These are phyloP conservation scores for Entomortierella chlamydospora DNA, from an alignment of 192 early-diverging fungal genomes.

Conservation along the genomic window DNA sequence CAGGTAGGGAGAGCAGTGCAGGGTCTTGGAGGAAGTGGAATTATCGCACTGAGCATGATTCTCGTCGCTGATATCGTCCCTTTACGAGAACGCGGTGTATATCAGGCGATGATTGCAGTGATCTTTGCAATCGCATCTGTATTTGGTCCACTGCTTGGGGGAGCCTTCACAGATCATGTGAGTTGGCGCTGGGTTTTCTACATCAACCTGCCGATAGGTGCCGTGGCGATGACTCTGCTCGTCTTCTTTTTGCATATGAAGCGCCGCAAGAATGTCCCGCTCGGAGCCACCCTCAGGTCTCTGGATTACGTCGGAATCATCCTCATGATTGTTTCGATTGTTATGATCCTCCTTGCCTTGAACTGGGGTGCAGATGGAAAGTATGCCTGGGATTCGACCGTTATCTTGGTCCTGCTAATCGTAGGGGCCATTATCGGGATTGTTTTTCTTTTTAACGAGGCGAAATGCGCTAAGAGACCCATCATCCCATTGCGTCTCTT, in stretches of 20 bases:
- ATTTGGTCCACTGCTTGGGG: conserved; percentile 84
- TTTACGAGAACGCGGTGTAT: conserved; percentile 72
- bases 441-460: conserved; percentile 75
- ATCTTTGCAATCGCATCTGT: conserved; percentile 80
- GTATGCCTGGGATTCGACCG: conserved; percentile 75
- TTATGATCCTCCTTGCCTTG: conserved; percentile 75
- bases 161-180: conserved; percentile 75
- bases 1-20: conserved; percentile 62
- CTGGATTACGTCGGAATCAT: conserved; percentile 37
- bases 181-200: conserved; percentile 85
- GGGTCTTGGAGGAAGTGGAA: conserved; percentile 68
- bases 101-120: conserved; percentile 78
- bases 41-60: conserved; percentile 70
- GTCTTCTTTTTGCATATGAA: conserved; percentile 51
- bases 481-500: conserved; percentile 77
- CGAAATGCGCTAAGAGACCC: conserved; percentile 76
- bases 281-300: conserved; percentile 47
- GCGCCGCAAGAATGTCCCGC: conserved; percentile 44
- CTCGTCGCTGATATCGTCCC: conserved; percentile 74
- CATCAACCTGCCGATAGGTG: conserved; percentile 86
- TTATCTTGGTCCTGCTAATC: conserved; percentile 66
- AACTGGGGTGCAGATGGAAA: conserved; percentile 74
- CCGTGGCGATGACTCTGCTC: conserved; percentile 24
- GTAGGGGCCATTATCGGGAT: conserved; percentile 64
- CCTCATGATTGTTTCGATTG: conserved; percentile 65